Base-by-base conservation (phyloP, 1,284 basidiomycete species). In the Boletus sp. region DNA sequence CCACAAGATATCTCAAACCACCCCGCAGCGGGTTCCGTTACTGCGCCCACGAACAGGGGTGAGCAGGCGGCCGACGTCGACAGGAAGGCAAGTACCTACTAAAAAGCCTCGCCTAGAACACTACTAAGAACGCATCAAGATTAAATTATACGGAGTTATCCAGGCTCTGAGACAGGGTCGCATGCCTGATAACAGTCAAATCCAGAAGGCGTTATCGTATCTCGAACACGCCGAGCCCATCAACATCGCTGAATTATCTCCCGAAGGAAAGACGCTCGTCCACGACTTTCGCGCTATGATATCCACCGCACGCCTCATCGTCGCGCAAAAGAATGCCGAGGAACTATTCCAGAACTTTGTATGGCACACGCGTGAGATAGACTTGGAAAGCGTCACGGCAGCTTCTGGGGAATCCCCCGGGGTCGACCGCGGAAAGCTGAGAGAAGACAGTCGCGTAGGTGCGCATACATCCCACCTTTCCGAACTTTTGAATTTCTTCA, bases 281-380 rank as follows among this genome's bases (percentile, higher is more conserved):
- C 79, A 87, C 58, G 94, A 97, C 71, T 76, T 84, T 21, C 84
- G 86, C 47, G 84, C 90, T 53, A 88, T 94, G 69, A 81, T 94
- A 61, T 83, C 86, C 64, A 91, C 91, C 9, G 79, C 86, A 0
- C 84, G 88, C 30, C 70, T 82, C 43, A 88, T 95, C 59, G 85
- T 96, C 25, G 69, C 79, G 55, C 80, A 90, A 69, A 97, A 97
- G 84, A 97, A 97, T 76, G 79, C 82, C 30, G 95, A 96, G 70
- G 94, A 97, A 78, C 82, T 96, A 46, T 83, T 97, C 75, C 95
- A 96, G 75, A 88, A 91, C 66, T 95, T 95, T 65, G 75, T 94
- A 50, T 95, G 86, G 87, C 81, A 88, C 64, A 92, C 91, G 1
- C 80, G 84, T 55, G 82, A 84, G 57, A 78, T 86, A 35, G 84